Evolutionary conservation across 768 basidiomycete genomes (phyloP), one percentile per base, ranked within the genome.

Genomic region (Exsudoporus frostii): DNA sequence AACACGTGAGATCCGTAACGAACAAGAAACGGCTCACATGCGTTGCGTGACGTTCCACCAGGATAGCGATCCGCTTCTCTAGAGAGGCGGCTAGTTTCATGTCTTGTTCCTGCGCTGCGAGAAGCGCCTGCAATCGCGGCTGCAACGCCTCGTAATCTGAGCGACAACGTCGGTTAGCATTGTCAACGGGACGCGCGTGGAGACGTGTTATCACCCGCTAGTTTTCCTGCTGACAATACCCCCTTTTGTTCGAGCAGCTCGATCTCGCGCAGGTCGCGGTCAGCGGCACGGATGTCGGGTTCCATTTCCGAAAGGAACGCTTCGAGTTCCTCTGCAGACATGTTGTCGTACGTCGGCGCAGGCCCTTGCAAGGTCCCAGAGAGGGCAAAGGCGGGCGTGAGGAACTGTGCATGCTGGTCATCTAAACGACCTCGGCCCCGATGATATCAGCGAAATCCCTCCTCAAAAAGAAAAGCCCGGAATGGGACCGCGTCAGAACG

Each of bases 201-300:
- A 42, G 30, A 20, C 22, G 62, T 17, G 30, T 62, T 11, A 38
- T 32, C 48, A 86, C 87, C 82, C 47, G 76, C 72, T 2, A 92
- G 79, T 57, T 83, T 86, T 5, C 90, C 90, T 0, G 89, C 86
- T 7, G 80, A 80, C 5, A 83, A 76, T 9, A 89, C 83, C 32
- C 88, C 88, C 57, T 82, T 87, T 62, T 79, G 78, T 60, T 88
- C 84, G 42, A 92, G 69, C 14, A 75, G 68, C 52, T 85, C 84
- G 30, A 93, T 88, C 64, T 92, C 90, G 34, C 79, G 80, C 78
- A 92, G 81, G 59, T 91, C 89, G 8, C 86, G 80, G 60, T 92
- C 91, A 10, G 89, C 90, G 30, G 83, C 80, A 29, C 90, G 88
- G 46, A 92, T 83, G 47, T 93, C 91, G 5, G 83, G 80, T 58